Base-by-base conservation (phyloP, 805 yeast genomes). In the Starmerella vaccinii region DNA sequence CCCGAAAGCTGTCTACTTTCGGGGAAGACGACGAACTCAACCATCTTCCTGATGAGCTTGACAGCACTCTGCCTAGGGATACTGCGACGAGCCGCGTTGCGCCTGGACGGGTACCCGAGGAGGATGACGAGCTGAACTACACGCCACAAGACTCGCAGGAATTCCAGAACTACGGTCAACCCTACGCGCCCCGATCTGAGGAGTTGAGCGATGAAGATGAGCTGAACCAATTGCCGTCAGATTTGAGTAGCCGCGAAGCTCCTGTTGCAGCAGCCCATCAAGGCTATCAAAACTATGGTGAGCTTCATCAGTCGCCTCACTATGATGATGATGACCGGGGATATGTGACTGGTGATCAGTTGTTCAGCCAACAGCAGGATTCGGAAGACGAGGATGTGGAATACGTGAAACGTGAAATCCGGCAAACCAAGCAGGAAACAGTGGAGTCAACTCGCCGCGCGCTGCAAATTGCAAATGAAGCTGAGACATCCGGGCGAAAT, bases 351-450 rank as follows among this genome's bases (percentile, higher is more conserved):
- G 52, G 51, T 16, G 51, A 43, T 24, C 56, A 49, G 51, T 49
- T 49, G 44, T 49, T 53, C 44, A 24, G 30, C 43, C 30, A 39
- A 16, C 26, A 37, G 24, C 59, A 55, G 48, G 59, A 56, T 49
- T 50, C 56, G 41, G 89, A 87, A 55, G 96, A 89, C 56, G 94
- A 84, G 64, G 97, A 86, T 57, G 85, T 90, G 16, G 94, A 86
- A 63, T 84, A 79, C 41, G 78, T 90, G 56, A 87, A 84, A 64
- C 82, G 83, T 54, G 86, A 89, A 57, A 82, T 84, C 53, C 72
- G 85, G 51, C 87, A 83, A 61, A 80, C 85, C 33, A 89, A 90
- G 65, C 90, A 85, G 60, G 92, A 87, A 60, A 82, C 95, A 1
- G 79, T 88, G 10, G 81, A 85, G 15, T 80, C 89, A 35, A 84